Base-by-base conservation (phyloP, 1,284 basidiomycete species). In the Thecaphora frezii region DNA sequence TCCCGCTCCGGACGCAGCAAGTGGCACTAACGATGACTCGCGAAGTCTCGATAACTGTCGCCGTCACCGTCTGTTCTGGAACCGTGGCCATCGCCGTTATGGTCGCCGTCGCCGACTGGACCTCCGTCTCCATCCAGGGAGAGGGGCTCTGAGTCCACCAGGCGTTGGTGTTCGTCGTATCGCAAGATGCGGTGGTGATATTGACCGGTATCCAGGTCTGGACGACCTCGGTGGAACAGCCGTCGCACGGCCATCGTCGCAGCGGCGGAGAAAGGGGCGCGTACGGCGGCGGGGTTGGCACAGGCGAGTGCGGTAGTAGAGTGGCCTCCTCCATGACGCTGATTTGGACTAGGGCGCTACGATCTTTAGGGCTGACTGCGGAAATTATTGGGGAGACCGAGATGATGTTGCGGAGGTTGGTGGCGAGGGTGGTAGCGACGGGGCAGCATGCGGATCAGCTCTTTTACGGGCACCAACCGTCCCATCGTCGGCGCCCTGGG, bases 61-160 rank as follows among this genome's bases (percentile, higher is more conserved):
- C 9, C 22, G n/a, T 12, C 39, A 22, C 39, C 19, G 39, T 41
- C 7, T 4, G 13, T 36, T 30, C 28, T 30, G 28, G 8, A 14
- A 30, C 14, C 8, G 28, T 36, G 12, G 33, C 18, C 33, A 14
- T 36, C 33, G 33, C 33, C 33, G 33, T 12, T 4, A 14, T 16
- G 8, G 33, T 36, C 28, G 33, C 33, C 33, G 33, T 9, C 33
- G 33, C 16, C 16, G 33, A 30, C 28, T 30, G n/a, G n/a, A n/a
- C n/a, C n/a, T n/a, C n/a, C n/a, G n/a, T n/a, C n/a, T n/a, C n/a
- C n/a, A n/a, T n/a, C n/a, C n/a, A n/a, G n/a, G n/a, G n/a, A n/a
- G n/a, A n/a, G n/a, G n/a, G n/a, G n/a, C n/a, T 14, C 14, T 8
- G 38, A 39, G 38, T 39, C 38, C 38, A 39, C 38, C 38, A 39